Base-by-base conservation (phyloP, 768 basidiomycete genomes). In the Epithele typhae region DNA sequence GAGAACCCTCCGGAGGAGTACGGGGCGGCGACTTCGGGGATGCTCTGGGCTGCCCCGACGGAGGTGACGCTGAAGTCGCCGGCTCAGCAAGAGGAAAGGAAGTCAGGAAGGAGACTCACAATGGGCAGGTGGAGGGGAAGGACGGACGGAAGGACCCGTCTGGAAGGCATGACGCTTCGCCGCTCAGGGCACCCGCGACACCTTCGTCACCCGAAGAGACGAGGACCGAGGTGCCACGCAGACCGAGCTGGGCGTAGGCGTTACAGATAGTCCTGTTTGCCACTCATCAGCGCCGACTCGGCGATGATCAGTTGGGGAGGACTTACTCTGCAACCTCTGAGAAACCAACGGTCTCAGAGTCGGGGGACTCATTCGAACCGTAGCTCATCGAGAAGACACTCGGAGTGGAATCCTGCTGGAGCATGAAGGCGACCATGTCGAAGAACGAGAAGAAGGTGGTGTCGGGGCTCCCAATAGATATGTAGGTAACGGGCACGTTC, bases 181-280 rank as follows among this genome's bases (percentile, higher is more conserved):
- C 27, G 30, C 40, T 19, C 39, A 57, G 57, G 5, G 49, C 49
- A 11, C 64, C 66, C 8, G 57, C 60, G 38, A 66, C 65, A 40
- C 67, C 68, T 27, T 60, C 62, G 48, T 68, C 66, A 21, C 68
- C 68, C 3, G 68, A 66, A 0, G 64, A 57, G 55, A 67, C 67
- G 17, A 70, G 46, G 49, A 68, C 54, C 10, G 63, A 65, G 9
- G 57, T 54, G 18, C 68, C 67, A 25, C 62, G 62, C 12, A 64
- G 61, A 30, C 65, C 64, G 18, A 70, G 61, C 50, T 63, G 62
- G 36, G 55, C 52, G 46, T 62, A 66, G 17, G 56, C 57, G 42
- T 65, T 62, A 52, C 65, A 70, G 24, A 68, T 39, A 9, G 46
- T 43, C 33, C 63, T 66, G 43, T n/a, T 40, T 32, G 24, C 27